Evolutionary conservation across 805 yeast species (phyloP).

Genomic region (Barnettozyma siamensis): DNA sequence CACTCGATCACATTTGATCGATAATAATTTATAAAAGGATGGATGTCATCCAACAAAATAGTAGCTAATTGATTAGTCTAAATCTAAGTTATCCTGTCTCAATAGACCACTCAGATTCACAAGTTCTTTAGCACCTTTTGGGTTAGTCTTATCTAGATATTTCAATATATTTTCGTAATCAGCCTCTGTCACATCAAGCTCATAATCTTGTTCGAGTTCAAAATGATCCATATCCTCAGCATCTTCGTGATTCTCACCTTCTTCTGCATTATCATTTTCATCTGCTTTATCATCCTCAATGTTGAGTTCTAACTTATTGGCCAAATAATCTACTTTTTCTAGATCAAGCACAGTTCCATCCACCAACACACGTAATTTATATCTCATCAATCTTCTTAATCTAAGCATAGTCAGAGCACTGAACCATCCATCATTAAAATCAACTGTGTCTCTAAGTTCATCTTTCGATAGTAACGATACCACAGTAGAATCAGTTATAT

Average conservation of each 20-base stretch:
- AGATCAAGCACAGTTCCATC: constrained; percentile 34
- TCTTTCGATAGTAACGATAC: constrained; percentile 35
- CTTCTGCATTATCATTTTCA: constrained; percentile 26
- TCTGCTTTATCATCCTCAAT: constrained; percentile 16
- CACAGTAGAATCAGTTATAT: constrained; percentile 64
- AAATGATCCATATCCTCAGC: constrained; percentile 28
- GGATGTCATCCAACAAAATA: no score
- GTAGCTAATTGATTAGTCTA: no score
- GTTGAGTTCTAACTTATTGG: constrained; percentile 27
- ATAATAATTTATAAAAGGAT: no score
- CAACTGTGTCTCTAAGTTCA: constrained; percentile 37
- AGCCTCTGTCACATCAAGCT: constrained; percentile 22
- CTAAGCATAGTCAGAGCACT: constrained; percentile 54
- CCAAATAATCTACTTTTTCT: constrained; percentile 37
- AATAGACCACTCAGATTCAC: constrained; percentile 12
- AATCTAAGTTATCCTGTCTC: constrained; percentile 13
- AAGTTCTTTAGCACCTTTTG: constrained; percentile 22
- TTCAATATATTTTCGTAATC: constrained; percentile 19
- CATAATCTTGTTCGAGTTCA: constrained; percentile 30
- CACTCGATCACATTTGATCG: no score
- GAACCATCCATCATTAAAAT: constrained; percentile 78
- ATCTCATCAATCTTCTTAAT: constrained; percentile 63
- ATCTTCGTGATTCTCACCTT: constrained; percentile 27
- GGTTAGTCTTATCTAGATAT: constrained; percentile 19
- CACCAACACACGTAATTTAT: constrained; percentile 59